Base-by-base conservation (phyloP, 1,284 basidiomycete species). In the Phlebopus sp. region DNA sequence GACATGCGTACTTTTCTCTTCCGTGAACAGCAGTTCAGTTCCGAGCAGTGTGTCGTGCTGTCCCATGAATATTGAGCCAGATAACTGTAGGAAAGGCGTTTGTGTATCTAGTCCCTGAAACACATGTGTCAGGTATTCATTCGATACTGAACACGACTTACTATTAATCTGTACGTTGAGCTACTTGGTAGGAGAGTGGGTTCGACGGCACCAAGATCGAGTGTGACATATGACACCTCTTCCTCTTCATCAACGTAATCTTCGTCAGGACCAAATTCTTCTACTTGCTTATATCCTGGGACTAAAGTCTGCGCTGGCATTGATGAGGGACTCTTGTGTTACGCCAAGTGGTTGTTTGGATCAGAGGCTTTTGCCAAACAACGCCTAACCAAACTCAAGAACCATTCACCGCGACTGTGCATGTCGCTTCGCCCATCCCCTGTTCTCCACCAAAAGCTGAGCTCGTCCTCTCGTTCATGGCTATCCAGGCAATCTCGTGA, bases 141-240 rank as follows among this genome's bases (percentile, higher is more conserved):
- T 13, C 13, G 14, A 17, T 15, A 15, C 23, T 44, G 25, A 37
- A 25, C 17, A 21, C 30, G 21, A 72, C 84, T 66, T 61, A 87
- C 87, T 51, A 89, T 84, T n/a, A 89, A 69, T 41, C 83, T 76
- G 58, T 84, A 89, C 1, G 78, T 71, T 0, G 79, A 76, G 0
- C 78, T 79, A 55, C 77, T 87, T 2, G 86, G 82, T 5, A 90
- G 73, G 25, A 90, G 74, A 0, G 82, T 81, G 2, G 85, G 84
- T 55, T 89, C 84, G n/a, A 85, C 75, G 48, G 70, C 69, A 19
- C 84, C 84, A 0, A 90, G 68, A 59, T 90, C 86, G 14, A 90
- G 71, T 0, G 84, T 86, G 13, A 89, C 77, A 57, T 87, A 89
- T 11, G 69, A 70, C 3, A 83, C 70, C 51, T 84, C 82, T 55